A percentile compares a stretch with the other conserved stretches of the same genome.
These are phyloP conservation scores for Brassica carinata DNA, from an alignment of 345 rosid genomes.

Conservation along the genomic window DNA sequence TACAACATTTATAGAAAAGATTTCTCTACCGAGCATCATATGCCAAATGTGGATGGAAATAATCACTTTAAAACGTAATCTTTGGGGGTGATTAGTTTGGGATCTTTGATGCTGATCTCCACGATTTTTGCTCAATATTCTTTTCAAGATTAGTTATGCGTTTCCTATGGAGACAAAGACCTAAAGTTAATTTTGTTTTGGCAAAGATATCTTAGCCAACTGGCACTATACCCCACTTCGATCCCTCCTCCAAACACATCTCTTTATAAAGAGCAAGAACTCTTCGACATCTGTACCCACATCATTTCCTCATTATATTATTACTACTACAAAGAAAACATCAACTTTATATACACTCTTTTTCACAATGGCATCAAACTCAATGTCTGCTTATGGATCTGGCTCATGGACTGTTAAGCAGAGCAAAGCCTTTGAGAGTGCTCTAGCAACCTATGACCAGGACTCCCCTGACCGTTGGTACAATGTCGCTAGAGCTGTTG, in stretches of 20 bases:
- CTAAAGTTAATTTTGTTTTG: constrained; percentile 29
- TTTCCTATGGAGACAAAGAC: constrained; percentile 59
- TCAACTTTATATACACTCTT: not conserved
- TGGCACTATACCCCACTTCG: constrained; percentile 40
- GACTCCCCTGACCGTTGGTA: constrained; percentile 97
- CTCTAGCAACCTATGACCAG: constrained; percentile 85
- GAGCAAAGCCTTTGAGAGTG: constrained; percentile 91
- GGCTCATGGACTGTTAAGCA: constrained; percentile 77
- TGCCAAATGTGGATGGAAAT: constrained; percentile 25
- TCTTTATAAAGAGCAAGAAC: constrained; percentile 64
- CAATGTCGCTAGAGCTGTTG: constrained; percentile 90
- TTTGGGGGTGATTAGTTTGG: constrained; percentile 30
- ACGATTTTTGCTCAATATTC: constrained; percentile 23
- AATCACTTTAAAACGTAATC: not conserved
- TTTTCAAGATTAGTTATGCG: not conserved
- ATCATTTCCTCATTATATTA: constrained; percentile 25
- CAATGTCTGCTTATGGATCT: constrained; percentile 73
- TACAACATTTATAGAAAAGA: constrained; percentile 32
- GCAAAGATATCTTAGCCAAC: constrained; percentile 43
- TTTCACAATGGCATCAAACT: constrained; percentile 45
- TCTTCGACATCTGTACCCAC: constrained; percentile 53
- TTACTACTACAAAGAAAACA: not conserved
- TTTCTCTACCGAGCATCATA: constrained; percentile 27
- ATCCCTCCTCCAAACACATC: not conserved
- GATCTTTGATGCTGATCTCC: constrained; percentile 51